phyloP scores from a whole-genome alignment of 2,329 filamentous ascomycete species.

The Pyricularia pennisetigena region DNA sequence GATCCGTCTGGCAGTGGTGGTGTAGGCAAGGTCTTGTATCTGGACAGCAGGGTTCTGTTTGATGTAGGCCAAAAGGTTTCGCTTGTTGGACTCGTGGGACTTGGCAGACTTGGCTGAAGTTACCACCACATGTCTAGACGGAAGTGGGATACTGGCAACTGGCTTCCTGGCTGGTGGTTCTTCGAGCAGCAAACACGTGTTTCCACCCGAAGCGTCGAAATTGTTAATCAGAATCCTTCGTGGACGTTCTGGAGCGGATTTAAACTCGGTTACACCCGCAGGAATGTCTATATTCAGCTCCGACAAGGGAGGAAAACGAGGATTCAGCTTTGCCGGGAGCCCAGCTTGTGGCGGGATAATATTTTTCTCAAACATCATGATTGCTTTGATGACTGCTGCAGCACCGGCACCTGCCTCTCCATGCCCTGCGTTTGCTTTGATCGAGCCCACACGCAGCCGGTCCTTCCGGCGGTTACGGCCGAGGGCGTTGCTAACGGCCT shows the following conservation, averaged over 20 bases:
- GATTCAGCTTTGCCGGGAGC: background rate
- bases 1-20: conserved; percentile 37
- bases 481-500: conserved; percentile 32
- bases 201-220: conserved; percentile 24
- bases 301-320: background rate
- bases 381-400: conserved; percentile 20
- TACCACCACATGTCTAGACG: background rate
- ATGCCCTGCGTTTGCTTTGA: conserved; percentile 43
- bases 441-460: conserved; percentile 32
- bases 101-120: background rate
- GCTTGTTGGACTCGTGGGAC: background rate
- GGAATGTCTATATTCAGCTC: background rate
- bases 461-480: conserved; percentile 16
- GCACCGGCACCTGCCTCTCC: conserved; percentile 36
- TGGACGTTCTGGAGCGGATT: background rate
- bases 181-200: conserved; percentile 41
- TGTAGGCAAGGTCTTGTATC: conserved; percentile 35
- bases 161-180: conserved; percentile 17
- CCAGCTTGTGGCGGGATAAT: background rate
- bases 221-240: background rate
- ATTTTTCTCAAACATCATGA: background rate
- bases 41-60: background rate
- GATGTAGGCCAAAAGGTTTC: background rate
- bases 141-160: background rate
- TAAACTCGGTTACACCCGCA: background rate